A percentile compares a stretch with the other conserved stretches of the same genome.
phyloP scores from a whole-genome alignment of 1,284 basidiomycete genomes.

The Leucoagaricus sp. region DNA sequence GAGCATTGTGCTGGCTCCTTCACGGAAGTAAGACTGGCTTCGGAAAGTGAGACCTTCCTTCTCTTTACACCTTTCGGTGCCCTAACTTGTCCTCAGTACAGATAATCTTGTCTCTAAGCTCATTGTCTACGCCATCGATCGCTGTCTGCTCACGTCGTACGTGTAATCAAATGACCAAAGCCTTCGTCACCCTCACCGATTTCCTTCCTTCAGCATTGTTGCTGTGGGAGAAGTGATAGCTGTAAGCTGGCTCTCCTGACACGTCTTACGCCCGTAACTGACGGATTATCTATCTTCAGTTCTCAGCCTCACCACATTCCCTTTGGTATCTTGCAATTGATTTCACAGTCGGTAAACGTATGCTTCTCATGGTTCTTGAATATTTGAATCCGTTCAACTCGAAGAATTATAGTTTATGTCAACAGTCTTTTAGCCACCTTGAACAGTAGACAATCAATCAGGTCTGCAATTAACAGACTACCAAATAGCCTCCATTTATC shows the following conservation, averaged over 20 bases:
- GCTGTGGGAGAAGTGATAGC: constrained; percentile 38
- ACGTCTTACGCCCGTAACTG: no score
- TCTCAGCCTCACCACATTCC: constrained; percentile 31
- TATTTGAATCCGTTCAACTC: background rate
- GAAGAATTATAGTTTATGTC: constrained; percentile 32
- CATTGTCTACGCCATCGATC: constrained; percentile 41
- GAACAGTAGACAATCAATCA: constrained; percentile 31
- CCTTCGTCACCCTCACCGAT: background rate
- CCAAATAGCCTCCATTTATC: constrained; percentile 24
- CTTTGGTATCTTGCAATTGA: constrained; percentile 42
- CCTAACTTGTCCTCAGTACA: constrained; percentile 26
- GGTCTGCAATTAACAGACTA: background rate
- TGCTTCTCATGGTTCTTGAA: constrained; percentile 13
- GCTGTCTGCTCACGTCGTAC: constrained; percentile 40
- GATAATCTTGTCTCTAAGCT: constrained; percentile 34
- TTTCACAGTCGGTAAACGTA: constrained; percentile 41
- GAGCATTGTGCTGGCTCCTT: constrained; percentile 36
- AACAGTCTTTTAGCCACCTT: constrained; percentile 41
- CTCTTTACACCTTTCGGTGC: no score
- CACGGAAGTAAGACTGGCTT: constrained; percentile 35
- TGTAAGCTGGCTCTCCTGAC: no score
- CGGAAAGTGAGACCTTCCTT: constrained; percentile 24
- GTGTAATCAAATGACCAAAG: constrained; percentile 10
- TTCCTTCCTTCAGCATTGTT: constrained; percentile 25
- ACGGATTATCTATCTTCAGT: no score